Evolutionary conservation across 2,329 filamentous ascomycete genomes (phyloP).

Genomic region (Akanthomyces uredinophilus): DNA sequence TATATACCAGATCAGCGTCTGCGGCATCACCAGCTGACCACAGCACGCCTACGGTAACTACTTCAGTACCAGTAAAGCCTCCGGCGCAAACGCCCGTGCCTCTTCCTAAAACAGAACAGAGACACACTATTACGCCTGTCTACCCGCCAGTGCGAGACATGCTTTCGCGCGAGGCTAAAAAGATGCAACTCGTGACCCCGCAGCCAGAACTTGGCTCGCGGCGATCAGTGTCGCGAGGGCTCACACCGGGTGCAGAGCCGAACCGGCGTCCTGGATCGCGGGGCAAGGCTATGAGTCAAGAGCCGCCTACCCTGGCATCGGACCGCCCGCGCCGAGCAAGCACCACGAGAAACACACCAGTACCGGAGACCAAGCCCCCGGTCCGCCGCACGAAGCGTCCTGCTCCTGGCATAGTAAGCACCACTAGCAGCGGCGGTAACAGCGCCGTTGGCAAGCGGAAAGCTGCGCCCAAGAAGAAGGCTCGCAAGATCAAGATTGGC

Average conservation of each 20-base stretch:
- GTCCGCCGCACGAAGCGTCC: slow-evolving; percentile 62
- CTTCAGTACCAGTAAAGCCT: slow-evolving; percentile 27
- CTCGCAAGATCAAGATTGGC: slow-evolving; percentile 42
- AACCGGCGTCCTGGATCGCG: slow-evolving; percentile 46
- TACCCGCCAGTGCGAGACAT: slow-evolving; percentile 26
- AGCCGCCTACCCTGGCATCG: slow-evolving; percentile 44
- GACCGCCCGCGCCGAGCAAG: slow-evolving; percentile 53
- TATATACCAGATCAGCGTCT: slow-evolving; percentile 23
- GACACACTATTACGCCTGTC: slow-evolving; percentile 26
- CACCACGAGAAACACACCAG: slow-evolving; percentile 53
- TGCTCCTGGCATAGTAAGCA: slow-evolving; percentile 66
- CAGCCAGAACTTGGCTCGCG: slow-evolving; percentile 23
- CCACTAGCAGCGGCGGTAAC: slow-evolving; percentile 54
- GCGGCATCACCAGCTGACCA: slow-evolving; percentile 29
- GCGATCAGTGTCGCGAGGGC: slow-evolving; percentile 29
- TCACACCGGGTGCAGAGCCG: slow-evolving; percentile 30
- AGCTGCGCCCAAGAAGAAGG: slow-evolving; percentile 63
- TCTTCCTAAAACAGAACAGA: slow-evolving; percentile 29
- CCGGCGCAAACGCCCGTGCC: slow-evolving; percentile 34
- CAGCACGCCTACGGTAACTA: slow-evolving; percentile 21
- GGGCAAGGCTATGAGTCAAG: slow-evolving; percentile 48
- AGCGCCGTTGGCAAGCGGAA: slow-evolving; percentile 69
- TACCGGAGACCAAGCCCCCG: slow-evolving; percentile 42
- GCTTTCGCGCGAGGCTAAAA: slow-evolving; percentile 27
- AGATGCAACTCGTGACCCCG: neutral